These are phyloP conservation scores for Clonostachys sp. DNA, from an alignment of 2,329 filamentous ascomycete genomes.

Conservation along the genomic window DNA sequence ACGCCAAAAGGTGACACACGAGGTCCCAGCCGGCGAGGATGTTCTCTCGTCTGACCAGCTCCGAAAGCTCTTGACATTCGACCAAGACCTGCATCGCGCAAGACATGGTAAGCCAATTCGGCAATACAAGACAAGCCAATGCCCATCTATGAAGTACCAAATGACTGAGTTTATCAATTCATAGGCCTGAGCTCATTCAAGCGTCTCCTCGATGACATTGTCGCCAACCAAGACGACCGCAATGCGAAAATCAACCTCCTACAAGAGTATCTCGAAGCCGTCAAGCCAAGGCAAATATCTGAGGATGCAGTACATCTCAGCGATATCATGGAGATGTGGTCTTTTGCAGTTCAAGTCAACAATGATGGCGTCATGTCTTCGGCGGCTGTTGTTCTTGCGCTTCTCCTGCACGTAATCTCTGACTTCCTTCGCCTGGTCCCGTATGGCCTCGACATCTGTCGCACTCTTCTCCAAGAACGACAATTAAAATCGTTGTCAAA, in stretches of 20 bases:
- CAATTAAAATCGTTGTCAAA: slow-evolving; percentile 78
- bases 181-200: slow-evolving; percentile 67
- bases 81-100: slow-evolving; percentile 63
- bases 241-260: slow-evolving; percentile 51
- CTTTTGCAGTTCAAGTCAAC: slow-evolving; percentile 72
- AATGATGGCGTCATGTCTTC: slow-evolving; percentile 79
- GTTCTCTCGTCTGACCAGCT: slow-evolving; percentile 63
- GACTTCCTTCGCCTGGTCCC: slow-evolving; percentile 68
- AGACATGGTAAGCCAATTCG: slow-evolving; percentile 51
- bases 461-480: slow-evolving; percentile 73
- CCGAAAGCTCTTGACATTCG: slow-evolving; percentile 62
- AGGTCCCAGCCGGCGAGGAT: slow-evolving; percentile 55
- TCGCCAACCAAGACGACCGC: slow-evolving; percentile 38
- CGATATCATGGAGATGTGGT: slow-evolving; percentile 86
- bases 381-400: slow-evolving; percentile 73
- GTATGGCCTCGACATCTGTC: slow-evolving; percentile 73
- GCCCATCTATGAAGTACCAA: not conserved
- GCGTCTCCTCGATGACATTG: slow-evolving; percentile 63
- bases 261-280: slow-evolving; percentile 60
- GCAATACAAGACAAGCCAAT: not conserved
- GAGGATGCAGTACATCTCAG: slow-evolving; percentile 59
- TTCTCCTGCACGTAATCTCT: slow-evolving; percentile 77
- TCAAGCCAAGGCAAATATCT: slow-evolving; percentile 38
- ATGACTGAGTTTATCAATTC: not conserved
- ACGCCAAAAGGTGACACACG: slow-evolving; percentile 51